Percentiles rank a stretch among this genome's conserved stretches.
phyloP scores from a whole-genome alignment of 169 alveolate species.

The Plasmodium malariae region DNA sequence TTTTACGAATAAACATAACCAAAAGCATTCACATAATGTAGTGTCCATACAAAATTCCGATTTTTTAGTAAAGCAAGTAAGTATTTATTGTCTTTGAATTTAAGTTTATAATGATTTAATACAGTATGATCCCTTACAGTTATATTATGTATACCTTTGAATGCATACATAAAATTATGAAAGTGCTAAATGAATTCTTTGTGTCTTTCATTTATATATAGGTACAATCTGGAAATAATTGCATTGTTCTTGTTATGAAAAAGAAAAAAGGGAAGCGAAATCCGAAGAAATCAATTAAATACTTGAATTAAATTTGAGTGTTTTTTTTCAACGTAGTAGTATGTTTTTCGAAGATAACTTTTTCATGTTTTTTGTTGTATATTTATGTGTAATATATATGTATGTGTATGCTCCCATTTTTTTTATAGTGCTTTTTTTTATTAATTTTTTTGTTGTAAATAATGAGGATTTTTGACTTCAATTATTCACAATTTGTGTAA shows the following conservation, averaged over 20 bases:
- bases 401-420: not conserved
- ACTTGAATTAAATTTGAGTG: constrained; percentile 42
- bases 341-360: no score
- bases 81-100: constrained; percentile 3
- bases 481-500: no score
- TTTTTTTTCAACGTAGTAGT: no score
- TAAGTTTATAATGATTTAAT: constrained; percentile 1
- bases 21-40: constrained; percentile 46
- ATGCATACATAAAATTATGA: not conserved
- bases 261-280: constrained; percentile 53
- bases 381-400: no score
- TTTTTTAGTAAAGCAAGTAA: constrained; percentile 69
- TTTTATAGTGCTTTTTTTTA: not conserved
- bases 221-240: constrained; percentile 68
- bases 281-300: constrained; percentile 31
- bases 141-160: not conserved
- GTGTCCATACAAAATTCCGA: constrained; percentile 45
- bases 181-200: constrained; percentile 10
- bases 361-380: no score
- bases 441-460: not conserved
- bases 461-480: no score
- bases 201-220: constrained; percentile 26
- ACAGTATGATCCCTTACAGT: not conserved
- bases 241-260: constrained; percentile 56
- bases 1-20: constrained; percentile 61